A percentile compares a stretch with the other conserved stretches of the same genome.
Evolutionary conservation across 148 eudicot genomes (phyloP).

Genomic region (Drosera capensis): DNA sequence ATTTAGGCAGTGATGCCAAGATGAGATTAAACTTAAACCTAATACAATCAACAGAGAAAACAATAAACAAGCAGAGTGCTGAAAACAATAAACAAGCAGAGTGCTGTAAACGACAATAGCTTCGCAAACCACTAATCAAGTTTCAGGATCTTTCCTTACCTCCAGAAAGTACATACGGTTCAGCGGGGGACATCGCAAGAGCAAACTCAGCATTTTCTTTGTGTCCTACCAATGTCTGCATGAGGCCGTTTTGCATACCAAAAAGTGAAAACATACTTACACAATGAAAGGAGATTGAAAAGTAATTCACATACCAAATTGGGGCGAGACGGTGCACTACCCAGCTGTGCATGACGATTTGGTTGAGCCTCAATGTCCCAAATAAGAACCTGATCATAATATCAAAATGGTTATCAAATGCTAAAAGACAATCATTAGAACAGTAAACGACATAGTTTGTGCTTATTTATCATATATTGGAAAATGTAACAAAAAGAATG

Average conservation of each 20-base stretch:
- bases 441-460: not conserved
- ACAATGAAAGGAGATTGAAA: not conserved
- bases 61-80: too few species aligned
- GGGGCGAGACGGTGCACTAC: slow-evolving; percentile 76
- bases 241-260: slow-evolving; percentile 3
- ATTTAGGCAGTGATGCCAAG: too few species aligned
- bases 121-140: not conserved
- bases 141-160: slow-evolving; percentile 26
- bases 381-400: slow-evolving; percentile 45
- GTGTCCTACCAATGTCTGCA: slow-evolving; percentile 79
- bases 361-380: slow-evolving; percentile 95
- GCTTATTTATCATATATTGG: not conserved
- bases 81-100: too few species aligned
- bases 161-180: slow-evolving; percentile 94
- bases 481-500: not conserved
- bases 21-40: too few species aligned
- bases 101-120: too few species aligned
- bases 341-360: slow-evolving; percentile 70
- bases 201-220: slow-evolving; percentile 97
- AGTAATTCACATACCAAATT: slow-evolving; percentile 43
- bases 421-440: not conserved
- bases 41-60: too few species aligned
- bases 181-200: slow-evolving; percentile 78
- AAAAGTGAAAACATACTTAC: slow-evolving; percentile 1
- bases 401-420: not conserved